Evolutionary conservation across 2,329 filamentous ascomycete genomes (phyloP), one percentile per base, ranked within the genome.

Genomic region (Cladophialophora yegresii): DNA sequence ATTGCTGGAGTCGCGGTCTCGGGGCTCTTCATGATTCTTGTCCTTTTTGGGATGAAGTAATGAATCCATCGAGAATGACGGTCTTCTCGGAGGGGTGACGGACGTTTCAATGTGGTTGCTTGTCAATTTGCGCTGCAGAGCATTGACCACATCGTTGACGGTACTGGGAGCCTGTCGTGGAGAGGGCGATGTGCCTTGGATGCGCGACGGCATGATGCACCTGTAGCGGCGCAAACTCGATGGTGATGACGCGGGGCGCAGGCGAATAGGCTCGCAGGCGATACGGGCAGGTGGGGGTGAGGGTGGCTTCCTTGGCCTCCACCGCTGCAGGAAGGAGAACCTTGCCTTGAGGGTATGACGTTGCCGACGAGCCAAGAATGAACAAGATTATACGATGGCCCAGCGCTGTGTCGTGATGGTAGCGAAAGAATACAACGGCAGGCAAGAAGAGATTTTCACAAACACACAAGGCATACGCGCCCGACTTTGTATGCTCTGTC

Each of bases 1-100:
- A 62, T 78, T 79, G 20, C 64, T 58, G 68, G 71, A 71, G 56
- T 77, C 67, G 43, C 67, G 74, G 50, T 79, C 75, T 36, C 75
- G 72, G 71, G 77, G 72, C n/a, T 72, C 69, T 12, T 69, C 69
- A 32, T 57, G 67, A 59, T 69, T 71, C 63, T 72, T 72, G 60
- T 67, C 67, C 51, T 70, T 69, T 56, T 68, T 70, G 28, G 43
- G 54, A 65, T 79, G 78, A 45, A 80, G 78, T 54, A 80, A 65
- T 62, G 77, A 74, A 30, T 80, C 78, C 74, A 80, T 77, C 6
- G 73, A 74, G 61, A 78, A 77, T 13, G 77, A 79, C 36, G 78
- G 72, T 54, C 77, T 77, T 36, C 77, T 75, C 36, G 61, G 36
- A 10, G 55, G 32, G 36, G 58, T 23, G 53, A 26, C 16, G 6